These are phyloP conservation scores for Elongisporangium undulatum DNA, from an alignment of 352 stramenopile genomes.

Conservation along the genomic window DNA sequence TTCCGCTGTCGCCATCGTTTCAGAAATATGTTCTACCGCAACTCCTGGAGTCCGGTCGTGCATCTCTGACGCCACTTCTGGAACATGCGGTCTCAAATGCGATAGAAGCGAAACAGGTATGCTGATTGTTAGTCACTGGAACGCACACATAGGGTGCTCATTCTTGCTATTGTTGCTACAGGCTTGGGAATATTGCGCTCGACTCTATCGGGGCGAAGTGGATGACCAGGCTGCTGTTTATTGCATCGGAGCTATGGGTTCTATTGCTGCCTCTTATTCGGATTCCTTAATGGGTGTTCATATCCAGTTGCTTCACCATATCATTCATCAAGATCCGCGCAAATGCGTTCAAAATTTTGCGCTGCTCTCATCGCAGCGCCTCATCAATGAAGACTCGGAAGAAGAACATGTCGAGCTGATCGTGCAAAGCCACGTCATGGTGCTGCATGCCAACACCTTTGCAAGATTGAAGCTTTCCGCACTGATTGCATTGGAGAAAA, in stretches of 20 bases:
- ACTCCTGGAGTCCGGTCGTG: constrained; percentile 10
- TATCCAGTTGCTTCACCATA: constrained; percentile 23
- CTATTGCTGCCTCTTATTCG: constrained; percentile 16
- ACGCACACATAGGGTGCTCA: not conserved
- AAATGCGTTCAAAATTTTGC: constrained; percentile 25
- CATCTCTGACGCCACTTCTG: constrained; percentile 16
- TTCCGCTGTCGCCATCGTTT: constrained; percentile 21
- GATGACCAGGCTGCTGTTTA: constrained; percentile 28
- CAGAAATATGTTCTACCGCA: constrained; percentile 16
- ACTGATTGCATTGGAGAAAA: constrained; percentile 24
- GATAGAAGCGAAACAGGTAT: constrained; percentile 16
- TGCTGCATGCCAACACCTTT: not conserved
- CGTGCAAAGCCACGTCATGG: not conserved
- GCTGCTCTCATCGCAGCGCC: constrained; percentile 22
- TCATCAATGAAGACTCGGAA: constrained; percentile 6
- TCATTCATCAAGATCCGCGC: constrained; percentile 25
- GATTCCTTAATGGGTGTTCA: constrained; percentile 16
- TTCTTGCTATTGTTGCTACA: constrained; percentile 5
- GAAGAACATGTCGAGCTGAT: constrained; percentile 5
- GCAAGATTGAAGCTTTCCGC: constrained; percentile 21
- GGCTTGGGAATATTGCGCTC: constrained; percentile 36
- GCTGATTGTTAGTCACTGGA: not conserved
- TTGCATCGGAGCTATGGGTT: constrained; percentile 26
- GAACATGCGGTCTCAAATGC: constrained; percentile 13
- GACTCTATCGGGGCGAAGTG: constrained; percentile 27